Evolutionary conservation across 1,139 yeast species (phyloP), one percentile per base, ranked within the genome.

Genomic region (Pichia sp.): DNA sequence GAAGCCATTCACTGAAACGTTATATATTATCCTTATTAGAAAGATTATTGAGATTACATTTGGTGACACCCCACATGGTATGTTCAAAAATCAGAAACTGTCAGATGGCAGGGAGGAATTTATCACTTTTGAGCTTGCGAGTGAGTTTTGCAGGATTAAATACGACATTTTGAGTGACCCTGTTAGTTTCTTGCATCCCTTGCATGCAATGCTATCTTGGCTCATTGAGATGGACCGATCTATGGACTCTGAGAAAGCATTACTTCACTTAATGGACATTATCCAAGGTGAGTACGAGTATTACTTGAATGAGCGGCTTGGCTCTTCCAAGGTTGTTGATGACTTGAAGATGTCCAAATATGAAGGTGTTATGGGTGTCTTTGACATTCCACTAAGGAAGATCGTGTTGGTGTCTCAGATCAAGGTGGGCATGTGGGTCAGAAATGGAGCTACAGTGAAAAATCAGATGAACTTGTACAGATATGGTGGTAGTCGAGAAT

Each of bases 391-490:
- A 0, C 59, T 91, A 17, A 67, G 94, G 40, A 81, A 91, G 0
- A 56, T 85, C 22, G 80, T 70, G 1, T 53, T 73, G 10, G 57
- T 70, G 58, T 67, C 78, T 0, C 80, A 74, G 47, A 71, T 74
- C 3, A 73, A 73, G 44, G 64, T 74, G 0, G 79, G 79, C 0
- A 66, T 67, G 38, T 74, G 80, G 80, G 79, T 74, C 0, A 61
- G 81, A 47, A 74, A 74, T 55, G 88, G 88, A 1, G 71, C 75
- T 43, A 80, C 91, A 30, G 77, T 86, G 11, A 69, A 83, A 34
- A 77, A 79, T 23, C 97, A 91, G 52, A 68, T 83, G 47, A 81
- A 78, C 47, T 76, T 87, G 44, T 91, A 91, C 55, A 72, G 84
- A 29, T 81, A 75, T 42, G 73, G 87, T n/a, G 84, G 87, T 7